Base-by-base conservation (phyloP, 2,329 filamentous ascomycete species). In the Arthrobotrys megalospora region DNA sequence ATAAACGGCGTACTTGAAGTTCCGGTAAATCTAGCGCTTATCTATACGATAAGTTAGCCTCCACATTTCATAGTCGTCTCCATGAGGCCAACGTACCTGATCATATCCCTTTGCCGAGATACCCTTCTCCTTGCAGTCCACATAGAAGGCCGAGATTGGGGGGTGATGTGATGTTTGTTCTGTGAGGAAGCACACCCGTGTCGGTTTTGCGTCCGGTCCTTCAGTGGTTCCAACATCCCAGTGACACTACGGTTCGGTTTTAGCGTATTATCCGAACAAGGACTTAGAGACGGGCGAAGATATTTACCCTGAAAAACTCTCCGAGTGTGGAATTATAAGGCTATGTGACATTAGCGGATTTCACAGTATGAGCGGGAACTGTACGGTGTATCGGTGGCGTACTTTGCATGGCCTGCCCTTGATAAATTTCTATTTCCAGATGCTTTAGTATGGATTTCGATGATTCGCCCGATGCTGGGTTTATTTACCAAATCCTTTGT, bases 101-200 rank as follows among this genome's bases (percentile, higher is more conserved):
- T 99, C 96, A 83, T 95, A 99, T 0, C 96, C 96, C 75, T 92
- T 89, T 14, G 96, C 96, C 43, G 90, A 90, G 80, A 99, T 89
- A 32, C 95, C 96, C 83, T 93, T 94, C 81, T 96, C 92, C 0
- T 94, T 94, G 83, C 96, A 99, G 83, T 94, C 91, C 80, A 97
- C 91, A 84, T 93, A 95, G 85, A 97, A 99, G 12, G 96, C 96
- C 81, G 95, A 98, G 80, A 99, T 95, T 8, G 96, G 96, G 38
- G 96, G 96, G 85, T 99, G 96, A 83, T 99, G 96, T 6, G 94
- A 97, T 7, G 96, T 99, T 86, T 99, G 96, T 85, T 99, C 96
- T 28, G 96, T 98, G 78, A 99, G 88, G 84, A 97, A 99, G 8
- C 94, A 97, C 81, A 99, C 90, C 81, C 91, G 92, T 81, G 97